Conservation (phyloP, 495 filamentous ascomycete species). For the Lophiotrema nucula region DNA sequence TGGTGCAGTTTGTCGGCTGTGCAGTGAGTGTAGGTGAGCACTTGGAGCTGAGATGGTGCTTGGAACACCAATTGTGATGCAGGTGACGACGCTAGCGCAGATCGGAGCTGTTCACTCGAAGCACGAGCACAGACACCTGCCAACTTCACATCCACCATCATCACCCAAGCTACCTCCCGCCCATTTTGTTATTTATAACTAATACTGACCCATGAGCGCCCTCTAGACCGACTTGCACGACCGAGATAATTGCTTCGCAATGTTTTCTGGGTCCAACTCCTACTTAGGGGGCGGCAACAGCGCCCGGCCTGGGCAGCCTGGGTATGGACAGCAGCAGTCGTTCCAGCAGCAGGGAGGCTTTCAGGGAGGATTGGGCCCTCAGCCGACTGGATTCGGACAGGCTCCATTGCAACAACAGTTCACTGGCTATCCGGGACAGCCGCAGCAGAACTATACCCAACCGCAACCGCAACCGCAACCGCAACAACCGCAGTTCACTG, state of each 20-base stretch:
- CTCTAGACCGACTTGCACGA: not conserved
- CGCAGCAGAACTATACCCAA: conserved; percentile 44
- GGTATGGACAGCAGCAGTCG: conserved; percentile 60
- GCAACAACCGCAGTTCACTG: conserved; percentile 56
- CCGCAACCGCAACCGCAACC: conserved; percentile 50
- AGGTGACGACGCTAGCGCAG: conserved; percentile 26
- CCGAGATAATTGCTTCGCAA: conserved; percentile 43
- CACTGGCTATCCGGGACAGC: conserved; percentile 55
- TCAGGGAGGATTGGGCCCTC: conserved; percentile 47
- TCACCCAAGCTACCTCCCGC: not conserved
- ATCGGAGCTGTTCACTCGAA: conserved; percentile 11
- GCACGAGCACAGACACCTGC: conserved; percentile 7
- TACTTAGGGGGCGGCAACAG: conserved; percentile 75
- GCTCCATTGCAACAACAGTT: conserved; percentile 60
- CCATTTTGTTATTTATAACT: conserved; percentile 1
- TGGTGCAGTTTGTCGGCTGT: conserved; percentile 4
- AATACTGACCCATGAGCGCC: conserved; percentile 5
- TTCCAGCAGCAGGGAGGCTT: conserved; percentile 48
- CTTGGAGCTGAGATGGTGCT: no score
- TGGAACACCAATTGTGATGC: not conserved
- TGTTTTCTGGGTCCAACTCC: conserved; percentile 87
- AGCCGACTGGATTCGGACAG: conserved; percentile 51
- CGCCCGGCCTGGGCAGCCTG: conserved; percentile 68
- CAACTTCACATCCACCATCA: conserved; percentile 2
- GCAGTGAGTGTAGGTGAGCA: not conserved